Evolutionary conservation across 495 filamentous ascomycete species (phyloP).

Genomic region (Penicillium verhagenii): DNA sequence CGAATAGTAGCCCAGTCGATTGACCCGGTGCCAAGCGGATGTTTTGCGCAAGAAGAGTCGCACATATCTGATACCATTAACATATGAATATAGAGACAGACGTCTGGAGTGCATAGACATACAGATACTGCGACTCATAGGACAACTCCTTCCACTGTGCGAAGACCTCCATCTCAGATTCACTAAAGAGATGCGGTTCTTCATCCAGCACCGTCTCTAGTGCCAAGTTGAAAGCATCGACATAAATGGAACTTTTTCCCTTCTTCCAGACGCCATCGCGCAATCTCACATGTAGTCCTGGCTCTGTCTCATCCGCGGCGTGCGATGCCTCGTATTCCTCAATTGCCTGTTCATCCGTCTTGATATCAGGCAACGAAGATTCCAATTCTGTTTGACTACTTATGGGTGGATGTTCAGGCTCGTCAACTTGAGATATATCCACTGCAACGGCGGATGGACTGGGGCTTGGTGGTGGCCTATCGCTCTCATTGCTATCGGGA

Average conservation of each 20-base stretch:
- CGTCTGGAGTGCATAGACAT: conserved; percentile 30
- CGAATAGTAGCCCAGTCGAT: conserved; percentile 70
- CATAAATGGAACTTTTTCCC: conserved; percentile 85
- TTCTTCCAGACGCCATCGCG: conserved; percentile 57
- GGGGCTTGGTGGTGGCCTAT: conserved; percentile 15
- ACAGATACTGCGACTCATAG: conserved; percentile 93
- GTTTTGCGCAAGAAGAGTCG: conserved; percentile 93
- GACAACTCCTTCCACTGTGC: conserved; percentile 66
- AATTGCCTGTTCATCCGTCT: conserved; percentile 69
- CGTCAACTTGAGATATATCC: conserved; percentile 29
- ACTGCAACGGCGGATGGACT: conserved; percentile 13
- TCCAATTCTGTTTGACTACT: conserved; percentile 68
- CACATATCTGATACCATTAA: conserved; percentile 62
- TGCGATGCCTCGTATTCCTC: conserved; percentile 72
- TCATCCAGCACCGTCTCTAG: conserved; percentile 88
- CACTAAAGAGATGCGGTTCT: conserved; percentile 83
- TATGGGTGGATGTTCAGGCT: conserved; percentile 36
- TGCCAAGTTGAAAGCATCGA: conserved; percentile 94
- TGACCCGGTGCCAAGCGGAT: conserved; percentile 87
- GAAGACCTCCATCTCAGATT: conserved; percentile 77
- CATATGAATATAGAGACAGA: not conserved
- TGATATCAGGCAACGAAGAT: conserved; percentile 66
- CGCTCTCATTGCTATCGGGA: conserved; percentile 4
- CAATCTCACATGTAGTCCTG: conserved; percentile 46
- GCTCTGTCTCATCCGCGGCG: conserved; percentile 33